A percentile compares a stretch with the other conserved stretches of the same genome.
These are phyloP conservation scores for Aechmea fasciata DNA, from an alignment of 176 grass and related monocot species.

Conservation along the genomic window DNA sequence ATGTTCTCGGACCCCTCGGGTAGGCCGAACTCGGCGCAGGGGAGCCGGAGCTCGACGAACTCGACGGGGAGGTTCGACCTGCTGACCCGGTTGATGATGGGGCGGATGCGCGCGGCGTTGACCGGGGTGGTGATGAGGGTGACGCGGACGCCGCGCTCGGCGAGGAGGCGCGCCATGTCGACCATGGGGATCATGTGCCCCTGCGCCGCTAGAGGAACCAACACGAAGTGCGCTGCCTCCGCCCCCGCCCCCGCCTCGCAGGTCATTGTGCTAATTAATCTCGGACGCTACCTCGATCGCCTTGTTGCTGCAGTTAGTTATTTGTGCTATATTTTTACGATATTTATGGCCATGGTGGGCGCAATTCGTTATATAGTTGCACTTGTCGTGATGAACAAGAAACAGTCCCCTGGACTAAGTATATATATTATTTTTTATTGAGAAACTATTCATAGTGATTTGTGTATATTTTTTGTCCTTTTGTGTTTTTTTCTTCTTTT, in stretches of 20 bases:
- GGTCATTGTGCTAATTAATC: neutral
- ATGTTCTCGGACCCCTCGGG: constrained; percentile 41
- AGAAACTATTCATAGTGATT: too few species aligned
- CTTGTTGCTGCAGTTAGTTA: too few species aligned
- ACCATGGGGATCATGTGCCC: constrained; percentile 55
- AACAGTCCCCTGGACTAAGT: too few species aligned
- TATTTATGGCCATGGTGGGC: too few species aligned
- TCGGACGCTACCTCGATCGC: too few species aligned
- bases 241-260: neutral
- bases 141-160: constrained; percentile 32
- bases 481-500: too few species aligned
- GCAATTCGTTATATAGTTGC: too few species aligned
- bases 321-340: too few species aligned
- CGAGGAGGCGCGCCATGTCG: constrained; percentile 46
- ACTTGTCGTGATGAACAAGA: too few species aligned
- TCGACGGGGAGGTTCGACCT: neutral
- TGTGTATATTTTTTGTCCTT: too few species aligned
- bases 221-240: constrained; percentile 50
- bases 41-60: constrained; percentile 28
- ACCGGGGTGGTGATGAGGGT: constrained; percentile 41
- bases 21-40: constrained; percentile 27
- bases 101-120: constrained; percentile 27
- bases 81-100: constrained; percentile 23
- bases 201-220: constrained; percentile 35
- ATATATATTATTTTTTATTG: too few species aligned